Evolutionary conservation across 768 basidiomycete species (phyloP), one percentile per base, ranked within the genome.

Genomic region (Lactarius pseudohatsudake): DNA sequence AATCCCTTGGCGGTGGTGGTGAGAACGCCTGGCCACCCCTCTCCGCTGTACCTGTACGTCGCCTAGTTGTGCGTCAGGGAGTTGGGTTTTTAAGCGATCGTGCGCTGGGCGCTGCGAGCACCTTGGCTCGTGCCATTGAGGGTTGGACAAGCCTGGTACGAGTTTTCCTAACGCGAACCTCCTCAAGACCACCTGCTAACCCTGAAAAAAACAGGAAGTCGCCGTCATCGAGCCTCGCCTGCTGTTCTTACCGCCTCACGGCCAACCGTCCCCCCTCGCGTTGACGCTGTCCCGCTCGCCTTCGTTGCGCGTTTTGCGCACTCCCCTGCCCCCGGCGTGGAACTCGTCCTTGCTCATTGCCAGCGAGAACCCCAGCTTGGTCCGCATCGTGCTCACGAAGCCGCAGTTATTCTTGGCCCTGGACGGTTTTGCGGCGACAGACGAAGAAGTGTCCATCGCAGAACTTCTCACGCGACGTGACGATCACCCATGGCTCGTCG

Each of bases 71-170:
- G n/a, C 66, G 62, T 57, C 53, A 30, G 9, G 66, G 53, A 38
- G 9, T 7, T 22, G 8, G 16, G 22, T 36, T 53, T n/a, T 30
- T 47, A 32, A 41, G 4, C 26, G 30, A 28, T 38, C 6, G 26
- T n/a, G 40, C 36, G 16, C 38, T 57, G 45, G 15, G 16, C 16
- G 13, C 55, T 41, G 50, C 41, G 40, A 32, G n/a, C 41, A 26
- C 41, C 30, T 45, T 67, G 38, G 61, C 66, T 0, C 50, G 34
- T 34, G 62, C 58, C 32, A 55, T 67, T n/a, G 53, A 59, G 11
- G 40, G 58, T 47, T 67, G 66, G 66, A 47, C 57, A 64, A 55
- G 61, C 58, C 11, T 67, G 66, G 66, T 67, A 60, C n/a, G 57
- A n/a, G 16, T 6, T 41, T 41, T 41, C 41, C 6, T 7, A 3